Conservation (phyloP, 2,329 filamentous ascomycete genomes). For the Leptographium lundbergii region DNA sequence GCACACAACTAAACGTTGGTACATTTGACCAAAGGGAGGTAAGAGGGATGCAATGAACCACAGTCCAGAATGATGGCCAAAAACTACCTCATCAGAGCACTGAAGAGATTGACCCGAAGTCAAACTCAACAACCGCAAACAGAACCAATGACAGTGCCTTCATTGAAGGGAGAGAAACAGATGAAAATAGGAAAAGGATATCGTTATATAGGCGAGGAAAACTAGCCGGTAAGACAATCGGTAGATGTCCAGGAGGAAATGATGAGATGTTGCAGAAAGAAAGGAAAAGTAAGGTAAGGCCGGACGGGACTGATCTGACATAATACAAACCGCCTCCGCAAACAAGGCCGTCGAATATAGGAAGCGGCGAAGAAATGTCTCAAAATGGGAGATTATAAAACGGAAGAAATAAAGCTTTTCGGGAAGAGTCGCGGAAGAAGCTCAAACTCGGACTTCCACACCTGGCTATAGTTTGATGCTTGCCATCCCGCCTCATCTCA, state of each 20-base stretch:
- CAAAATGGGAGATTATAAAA: slow-evolving; percentile 2
- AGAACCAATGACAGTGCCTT: neutral
- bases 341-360: neutral
- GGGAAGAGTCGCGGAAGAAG: neutral
- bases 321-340: slow-evolving; percentile 7
- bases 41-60: neutral
- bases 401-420: neutral
- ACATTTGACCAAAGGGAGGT: neutral
- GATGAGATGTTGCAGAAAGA: slow-evolving; percentile 1
- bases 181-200: slow-evolving; percentile 6
- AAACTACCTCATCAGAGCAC: neutral
- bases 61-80: neutral
- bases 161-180: neutral
- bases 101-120: neutral
- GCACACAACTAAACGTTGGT: neutral
- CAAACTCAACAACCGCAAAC: neutral
- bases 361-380: slow-evolving; percentile 1
- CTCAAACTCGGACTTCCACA: neutral
- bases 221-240: neutral
- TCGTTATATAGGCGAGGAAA: slow-evolving; percentile 5
- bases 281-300: slow-evolving; percentile 4
- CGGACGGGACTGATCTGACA: slow-evolving; percentile 4
- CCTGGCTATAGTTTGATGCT: neutral
- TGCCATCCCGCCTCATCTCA: neutral
- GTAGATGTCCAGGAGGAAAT: neutral